These are phyloP conservation scores for Penicillium egyptiacum DNA, from an alignment of 495 filamentous ascomycete species.

Conservation along the genomic window DNA sequence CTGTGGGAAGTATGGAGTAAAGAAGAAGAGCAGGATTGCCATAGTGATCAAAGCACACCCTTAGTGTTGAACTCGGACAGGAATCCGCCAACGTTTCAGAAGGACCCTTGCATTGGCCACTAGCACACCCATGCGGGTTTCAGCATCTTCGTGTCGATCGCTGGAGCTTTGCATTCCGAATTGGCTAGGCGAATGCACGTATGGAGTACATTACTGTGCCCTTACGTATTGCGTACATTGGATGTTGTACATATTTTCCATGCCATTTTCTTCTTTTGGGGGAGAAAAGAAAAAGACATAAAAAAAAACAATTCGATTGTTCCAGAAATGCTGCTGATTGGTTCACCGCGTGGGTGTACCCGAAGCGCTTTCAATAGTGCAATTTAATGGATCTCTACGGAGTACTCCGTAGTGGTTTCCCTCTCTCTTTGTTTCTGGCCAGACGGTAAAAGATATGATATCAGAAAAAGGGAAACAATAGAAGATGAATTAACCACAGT, in stretches of 20 bases:
- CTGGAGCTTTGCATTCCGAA: constrained; percentile 17
- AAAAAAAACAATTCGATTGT: constrained; percentile 15
- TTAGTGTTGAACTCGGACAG: constrained; percentile 9
- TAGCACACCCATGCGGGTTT: constrained; percentile 20
- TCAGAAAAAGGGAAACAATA: not conserved
- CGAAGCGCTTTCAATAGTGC: constrained; percentile 20
- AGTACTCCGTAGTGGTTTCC: constrained; percentile 4
- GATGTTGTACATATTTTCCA: not conserved
- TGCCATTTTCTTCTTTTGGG: not conserved
- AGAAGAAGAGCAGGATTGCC: not conserved
- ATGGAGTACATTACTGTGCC: constrained; percentile 5
- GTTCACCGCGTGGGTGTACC: constrained; percentile 6
- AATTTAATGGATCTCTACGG: constrained; percentile 8
- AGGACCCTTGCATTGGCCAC: constrained; percentile 19
- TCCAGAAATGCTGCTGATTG: constrained; percentile 16
- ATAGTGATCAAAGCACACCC: constrained; percentile 1
- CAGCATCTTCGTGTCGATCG: constrained; percentile 25
- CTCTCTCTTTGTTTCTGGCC: not conserved
- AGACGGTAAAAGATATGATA: constrained; percentile 1
- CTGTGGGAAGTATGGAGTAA: not conserved
- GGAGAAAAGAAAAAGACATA: not conserved
- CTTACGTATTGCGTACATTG: not conserved
- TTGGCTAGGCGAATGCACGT: constrained; percentile 14
- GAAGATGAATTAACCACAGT: not conserved
- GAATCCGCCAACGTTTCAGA: constrained; percentile 30